Base-by-base conservation (phyloP, 176 grass and related monocot species). In the Carex scoparia region DNA sequence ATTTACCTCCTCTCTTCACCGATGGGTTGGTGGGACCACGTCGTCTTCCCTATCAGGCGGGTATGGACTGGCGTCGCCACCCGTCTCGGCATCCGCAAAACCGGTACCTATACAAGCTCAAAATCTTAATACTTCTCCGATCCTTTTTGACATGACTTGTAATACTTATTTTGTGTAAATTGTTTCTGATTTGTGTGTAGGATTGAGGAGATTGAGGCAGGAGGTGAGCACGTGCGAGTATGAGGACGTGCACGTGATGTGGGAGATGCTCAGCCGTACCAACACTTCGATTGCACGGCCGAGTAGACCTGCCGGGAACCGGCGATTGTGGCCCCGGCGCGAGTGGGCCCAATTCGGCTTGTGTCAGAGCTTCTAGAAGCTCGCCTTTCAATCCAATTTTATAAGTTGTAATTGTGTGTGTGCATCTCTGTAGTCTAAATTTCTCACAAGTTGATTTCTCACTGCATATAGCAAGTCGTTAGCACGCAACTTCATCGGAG, bases 181-280 rank as follows among this genome's bases (percentile, higher is more conserved):
- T 84, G 69, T 3, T 49, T 53, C 1, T 60, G 11, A 71, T 11
- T 86, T 85, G 33, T 12, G 3, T 1, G 68, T 82, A 98, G 96
- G 96, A 80, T 81, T 98, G 89, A 88, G 87, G 88, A 85, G 93
- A 66, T 89, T 98, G 60, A 85, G 93, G 93, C 87, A 94, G 80
- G 96, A 98, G 88, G 93, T 98, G 86, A 93, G 96, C 91, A 94
- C 96, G 87, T 98, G 96, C 89, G 96, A 95, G 85, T 98, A 98
- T 87, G 96, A 94, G 81, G 96, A 98, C 86, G 96, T 98, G 85
- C 96, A 84, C 53, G 96, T 98, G 84, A 95, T 98, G 96, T 95
- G 96, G 96, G 96, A 95, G 85, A 93, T 98, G 90, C 96, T 98
- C 58, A 98, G 94, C 84, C 88, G 88, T 38, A 88, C 85, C 16